phyloP scores from a whole-genome alignment of 108 stramenopile species.

The Skeletonema marinoi region DNA sequence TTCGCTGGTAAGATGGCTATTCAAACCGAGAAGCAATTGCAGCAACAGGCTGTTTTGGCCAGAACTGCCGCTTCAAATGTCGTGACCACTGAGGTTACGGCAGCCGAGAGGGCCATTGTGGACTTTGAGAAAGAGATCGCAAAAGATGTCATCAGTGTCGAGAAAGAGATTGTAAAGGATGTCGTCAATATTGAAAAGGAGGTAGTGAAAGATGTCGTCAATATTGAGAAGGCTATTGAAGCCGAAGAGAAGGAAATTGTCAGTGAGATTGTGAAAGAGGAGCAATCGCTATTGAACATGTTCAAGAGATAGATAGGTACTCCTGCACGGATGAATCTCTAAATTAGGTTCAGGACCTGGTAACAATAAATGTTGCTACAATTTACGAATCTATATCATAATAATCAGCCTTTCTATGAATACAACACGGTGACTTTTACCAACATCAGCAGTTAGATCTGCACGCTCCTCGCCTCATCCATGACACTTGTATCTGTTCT shows the following conservation, averaged over 20 bases:
- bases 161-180: slow-evolving; percentile 41
- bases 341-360: neutral
- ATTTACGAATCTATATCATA: neutral
- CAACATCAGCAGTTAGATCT: neutral
- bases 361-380: neutral
- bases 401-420: neutral
- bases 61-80: slow-evolving; percentile 77
- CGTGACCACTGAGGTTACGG: slow-evolving; percentile 67
- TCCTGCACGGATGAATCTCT: neutral
- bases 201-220: slow-evolving; percentile 29
- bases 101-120: slow-evolving; percentile 57
- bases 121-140: slow-evolving; percentile 75
- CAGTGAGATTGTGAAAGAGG: neutral
- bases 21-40: slow-evolving; percentile 80
- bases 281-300: neutral
- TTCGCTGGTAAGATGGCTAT: slow-evolving; percentile 83
- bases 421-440: neutral
- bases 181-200: slow-evolving; percentile 27
- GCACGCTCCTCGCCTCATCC: neutral
- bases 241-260: slow-evolving; percentile 11
- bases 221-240: slow-evolving; percentile 35
- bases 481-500: neutral
- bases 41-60: slow-evolving; percentile 72
- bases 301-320: neutral
- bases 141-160: slow-evolving; percentile 41